Evolutionary conservation across 495 filamentous ascomycete species (phyloP), one percentile per base, ranked within the genome.

Genomic region (Amphirosellinia nigrospora): DNA sequence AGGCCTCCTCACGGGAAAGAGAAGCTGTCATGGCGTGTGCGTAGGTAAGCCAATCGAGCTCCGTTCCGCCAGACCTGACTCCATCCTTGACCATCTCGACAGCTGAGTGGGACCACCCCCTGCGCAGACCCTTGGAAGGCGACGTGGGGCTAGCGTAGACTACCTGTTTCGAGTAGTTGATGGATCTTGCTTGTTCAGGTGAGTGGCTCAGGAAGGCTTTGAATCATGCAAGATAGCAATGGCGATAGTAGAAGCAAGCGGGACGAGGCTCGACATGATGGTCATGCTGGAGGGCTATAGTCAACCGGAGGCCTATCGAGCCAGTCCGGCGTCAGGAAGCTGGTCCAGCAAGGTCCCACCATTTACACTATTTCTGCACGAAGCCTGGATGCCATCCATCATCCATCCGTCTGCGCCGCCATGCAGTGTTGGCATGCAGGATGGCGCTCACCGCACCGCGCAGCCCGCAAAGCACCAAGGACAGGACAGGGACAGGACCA

Each of bases 211-310:
- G 16, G 66, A 26, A 48, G 66, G 63, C 63, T 39, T 65, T 53
- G 63, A 65, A 67, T 67, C 64, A 67, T 67, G 64, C 66, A 60
- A 60, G 66, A 68, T 68, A 68, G 66, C 26, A 41, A 68, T 48
- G 45, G 66, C 38, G 64, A 68, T 50, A 21, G 16, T 21, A 46
- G 64, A 36, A 67, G 64, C 39, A 10, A 23, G 64, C 64, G 41
- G 50, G 52, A 59, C 50, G 64, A 67, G 64, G 64, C 64, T 67
- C 64, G 64, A 67, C 3, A 58, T 56, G 52, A 34, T 67, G 64
- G 64, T 45, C 64, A 58, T 67, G 39, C 64, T 58, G 26, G 16
- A 67, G 63, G 60, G 39, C 11, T 13, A 13, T 11, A 46, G 21
- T 21, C 41, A 39, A 3, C 4, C 43, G 26, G 28, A 23, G 46